phyloP scores from a whole-genome alignment of 1,284 basidiomycete genomes.

The Papiliotrema laurentii region DNA sequence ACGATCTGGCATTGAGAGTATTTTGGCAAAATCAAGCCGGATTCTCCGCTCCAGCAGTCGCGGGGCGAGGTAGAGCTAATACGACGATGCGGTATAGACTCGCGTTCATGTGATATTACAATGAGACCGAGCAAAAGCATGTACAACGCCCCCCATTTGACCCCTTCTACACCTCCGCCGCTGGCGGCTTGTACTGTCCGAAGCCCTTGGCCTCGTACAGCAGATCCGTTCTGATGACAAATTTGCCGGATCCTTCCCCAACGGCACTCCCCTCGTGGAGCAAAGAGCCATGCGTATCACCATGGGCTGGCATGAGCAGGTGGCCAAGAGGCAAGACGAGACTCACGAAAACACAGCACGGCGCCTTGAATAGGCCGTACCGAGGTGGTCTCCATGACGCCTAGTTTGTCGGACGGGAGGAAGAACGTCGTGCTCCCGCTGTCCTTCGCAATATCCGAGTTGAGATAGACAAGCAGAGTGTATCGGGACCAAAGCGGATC shows the following conservation, averaged over 20 bases:
- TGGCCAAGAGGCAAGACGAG: neutral
- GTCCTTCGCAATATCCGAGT: constrained; percentile 48
- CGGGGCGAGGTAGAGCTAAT: no score
- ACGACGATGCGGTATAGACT: no score
- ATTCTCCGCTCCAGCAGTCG: no score
- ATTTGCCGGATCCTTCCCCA: constrained; percentile 42
- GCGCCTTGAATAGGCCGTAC: constrained; percentile 54
- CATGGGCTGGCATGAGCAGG: constrained; percentile 30
- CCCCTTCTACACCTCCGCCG: neutral
- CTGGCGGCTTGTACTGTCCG: constrained; percentile 42
- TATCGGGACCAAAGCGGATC: constrained; percentile 52
- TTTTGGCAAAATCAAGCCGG: no score
- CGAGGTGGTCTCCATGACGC: constrained; percentile 52
- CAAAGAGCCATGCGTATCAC: constrained; percentile 46
- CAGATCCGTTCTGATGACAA: constrained; percentile 48
- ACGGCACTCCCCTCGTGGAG: constrained; percentile 49
- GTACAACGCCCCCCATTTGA: no score
- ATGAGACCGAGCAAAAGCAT: no score
- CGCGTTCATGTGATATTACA: no score
- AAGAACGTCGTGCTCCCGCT: constrained; percentile 57
- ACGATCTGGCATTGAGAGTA: no score
- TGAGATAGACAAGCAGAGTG: constrained; percentile 58
- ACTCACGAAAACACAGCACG: constrained; percentile 55
- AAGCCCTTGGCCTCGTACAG: constrained; percentile 49
- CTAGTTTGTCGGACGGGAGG: constrained; percentile 49